Percentiles rank a stretch among this genome's conserved stretches.
These are phyloP conservation scores for Hirsutella thompsonii DNA, from an alignment of 2,329 filamentous ascomycete genomes.

Conservation along the genomic window DNA sequence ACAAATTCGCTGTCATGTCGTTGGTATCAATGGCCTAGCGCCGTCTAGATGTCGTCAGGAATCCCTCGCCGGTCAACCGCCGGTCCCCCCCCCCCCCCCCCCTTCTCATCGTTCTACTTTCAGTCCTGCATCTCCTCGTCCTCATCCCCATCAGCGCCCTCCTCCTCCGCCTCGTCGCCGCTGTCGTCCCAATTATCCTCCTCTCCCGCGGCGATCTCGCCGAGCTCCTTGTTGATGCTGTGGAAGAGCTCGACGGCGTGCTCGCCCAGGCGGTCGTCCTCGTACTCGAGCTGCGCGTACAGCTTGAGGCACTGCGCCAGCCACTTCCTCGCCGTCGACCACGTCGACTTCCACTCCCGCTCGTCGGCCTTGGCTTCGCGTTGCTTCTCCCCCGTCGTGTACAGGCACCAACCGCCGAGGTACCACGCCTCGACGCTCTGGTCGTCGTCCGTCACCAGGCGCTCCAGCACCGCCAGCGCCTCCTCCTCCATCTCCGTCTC, in stretches of 20 bases:
- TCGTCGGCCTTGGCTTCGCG: slow-evolving; percentile 23
- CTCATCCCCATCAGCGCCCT: slow-evolving; percentile 31
- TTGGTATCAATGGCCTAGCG: not conserved
- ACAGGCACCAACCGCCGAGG: slow-evolving; percentile 85
- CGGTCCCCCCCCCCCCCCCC: not conserved
- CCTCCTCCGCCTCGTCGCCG: slow-evolving; percentile 37
- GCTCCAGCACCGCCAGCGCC: slow-evolving; percentile 73
- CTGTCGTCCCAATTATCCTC: slow-evolving; percentile 37
- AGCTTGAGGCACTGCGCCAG: slow-evolving; percentile 67
- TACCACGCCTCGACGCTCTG: slow-evolving; percentile 95
- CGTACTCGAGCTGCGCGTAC: slow-evolving; percentile 71
- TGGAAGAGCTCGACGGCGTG: slow-evolving; percentile 61
- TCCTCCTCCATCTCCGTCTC: slow-evolving; percentile 79
- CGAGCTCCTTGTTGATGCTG: slow-evolving; percentile 50
- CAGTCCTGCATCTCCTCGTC: slow-evolving; percentile 40
- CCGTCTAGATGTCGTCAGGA: not conserved
- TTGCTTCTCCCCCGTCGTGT: slow-evolving; percentile 62
- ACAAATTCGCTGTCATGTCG: slow-evolving; percentile 1
- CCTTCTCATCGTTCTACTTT: too few relatives aligned
- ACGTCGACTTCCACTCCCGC: slow-evolving; percentile 45
- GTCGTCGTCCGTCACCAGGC: slow-evolving; percentile 79
- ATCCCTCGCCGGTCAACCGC: not conserved
- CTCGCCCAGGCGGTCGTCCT: slow-evolving; percentile 64
- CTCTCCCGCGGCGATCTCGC: slow-evolving; percentile 41
- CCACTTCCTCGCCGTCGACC: slow-evolving; percentile 71